Percentiles rank a stretch among this genome's conserved stretches.
phyloP scores from a whole-genome alignment of 257 asterid species.

The Plantago ovata region DNA sequence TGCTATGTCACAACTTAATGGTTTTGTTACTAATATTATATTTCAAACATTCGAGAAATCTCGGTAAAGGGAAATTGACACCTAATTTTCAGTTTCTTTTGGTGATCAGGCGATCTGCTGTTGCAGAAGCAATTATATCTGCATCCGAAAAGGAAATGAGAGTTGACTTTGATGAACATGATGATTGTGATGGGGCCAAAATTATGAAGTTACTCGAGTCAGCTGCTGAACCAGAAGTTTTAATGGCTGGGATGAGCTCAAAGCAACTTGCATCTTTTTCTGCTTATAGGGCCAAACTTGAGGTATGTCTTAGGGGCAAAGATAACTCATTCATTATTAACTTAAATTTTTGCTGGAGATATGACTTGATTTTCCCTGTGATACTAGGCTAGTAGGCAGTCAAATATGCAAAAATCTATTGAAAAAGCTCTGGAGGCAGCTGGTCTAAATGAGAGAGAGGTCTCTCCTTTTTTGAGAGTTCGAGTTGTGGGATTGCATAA shows the following conservation, averaged over 20 bases:
- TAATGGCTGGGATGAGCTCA: conserved; percentile 97
- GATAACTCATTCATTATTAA: conserved; percentile 12
- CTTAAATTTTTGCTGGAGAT: conserved; percentile 7
- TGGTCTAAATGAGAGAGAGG: conserved; percentile 74
- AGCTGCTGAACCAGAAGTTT: conserved; percentile 91
- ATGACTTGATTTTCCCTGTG: conserved; percentile 21
- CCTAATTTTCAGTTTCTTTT: conserved; percentile 7
- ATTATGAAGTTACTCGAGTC: conserved; percentile 88
- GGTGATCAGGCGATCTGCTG: conserved; percentile 55
- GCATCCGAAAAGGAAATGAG: conserved; percentile 56
- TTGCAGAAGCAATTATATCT: conserved; percentile 77
- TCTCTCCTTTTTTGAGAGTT: conserved; percentile 81
- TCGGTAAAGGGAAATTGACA: neutral
- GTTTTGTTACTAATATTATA: neutral
- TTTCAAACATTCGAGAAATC: neutral
- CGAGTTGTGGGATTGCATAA: conserved; percentile 77
- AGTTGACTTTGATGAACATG: conserved; percentile 37
- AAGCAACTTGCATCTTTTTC: conserved; percentile 73
- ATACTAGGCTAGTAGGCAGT: conserved; percentile 58
- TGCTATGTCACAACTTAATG: neutral
- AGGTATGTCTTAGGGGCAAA: conserved; percentile 45
- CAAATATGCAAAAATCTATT: conserved; percentile 57
- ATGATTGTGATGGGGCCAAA: conserved; percentile 87
- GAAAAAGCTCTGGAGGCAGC: conserved; percentile 77
- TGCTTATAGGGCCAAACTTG: conserved; percentile 72